Base-by-base conservation (phyloP, 108 stramenopile genomes). In the Stephanodiscus minutulus region DNA sequence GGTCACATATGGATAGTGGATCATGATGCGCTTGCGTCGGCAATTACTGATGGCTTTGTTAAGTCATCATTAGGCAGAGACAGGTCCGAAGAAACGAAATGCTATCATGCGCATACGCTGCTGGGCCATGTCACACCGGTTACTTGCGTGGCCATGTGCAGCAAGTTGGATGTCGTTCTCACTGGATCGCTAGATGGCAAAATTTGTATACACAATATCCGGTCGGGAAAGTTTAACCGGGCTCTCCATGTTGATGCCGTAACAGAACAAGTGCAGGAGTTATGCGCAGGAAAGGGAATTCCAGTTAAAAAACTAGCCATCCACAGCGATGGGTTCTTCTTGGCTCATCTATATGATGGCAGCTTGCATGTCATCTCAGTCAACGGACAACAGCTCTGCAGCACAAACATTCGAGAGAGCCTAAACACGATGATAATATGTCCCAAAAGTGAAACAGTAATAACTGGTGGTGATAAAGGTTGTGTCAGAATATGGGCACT, bases 1-100 rank as follows among this genome's bases (percentile, higher is more conserved):
- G 85, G 88, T 65, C 76, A 85, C 18, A 76, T 95, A 7, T 92
- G 88, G 88, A 86, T 91, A 41, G 79, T 90, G 29, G 91, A 91
- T 64, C 85, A 90, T 50, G 80, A 87, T 49, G 87, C 85, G 48
- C 81, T 90, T 75, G 82, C 84, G 9, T 57, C 64, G 11, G 86
- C 88, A 44, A 69, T 94, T 27, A 84, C 84, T 31, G 92, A 90
- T 70, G 87, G 87, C 6, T 91, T 87, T 61, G 81, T 88, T 11
- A 81, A 92, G 48, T 88, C 90, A 41, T 76, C 80, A 6, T 71
- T 87, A 15, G 84, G 86, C 10, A 60, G 72, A 37, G 86, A 86
- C 7, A 59, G 70, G 2, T 39, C 72, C 12, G 28, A 60, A 17
- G 61, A 73, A 25, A 73, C 74, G 15, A 79, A 54, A 53, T 84